phyloP scores from a whole-genome alignment of 805 yeast species.

The Ogataea parapolymorpha region DNA sequence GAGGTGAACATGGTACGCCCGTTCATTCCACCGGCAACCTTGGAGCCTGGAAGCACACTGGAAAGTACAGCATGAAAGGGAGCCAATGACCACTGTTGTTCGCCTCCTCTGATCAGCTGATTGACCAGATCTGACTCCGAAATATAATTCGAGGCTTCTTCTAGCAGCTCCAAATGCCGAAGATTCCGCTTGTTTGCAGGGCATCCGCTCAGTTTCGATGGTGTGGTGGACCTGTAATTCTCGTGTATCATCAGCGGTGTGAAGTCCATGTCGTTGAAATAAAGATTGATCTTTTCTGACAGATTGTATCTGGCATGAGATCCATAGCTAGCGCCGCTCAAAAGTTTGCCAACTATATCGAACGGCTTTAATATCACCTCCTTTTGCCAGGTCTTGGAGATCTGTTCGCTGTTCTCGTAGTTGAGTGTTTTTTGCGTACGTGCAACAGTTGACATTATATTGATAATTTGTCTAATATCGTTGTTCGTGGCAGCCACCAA shows the following conservation, averaged over 20 bases:
- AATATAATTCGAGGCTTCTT: conserved; percentile 81
- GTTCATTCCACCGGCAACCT: conserved; percentile 65
- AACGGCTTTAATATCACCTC: conserved; percentile 89
- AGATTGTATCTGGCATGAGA: conserved; percentile 51
- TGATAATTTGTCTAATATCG: conserved; percentile 93
- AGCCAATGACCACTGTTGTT: conserved; percentile 90
- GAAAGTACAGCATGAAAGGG: conserved; percentile 90
- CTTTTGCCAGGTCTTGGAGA: conserved; percentile 78
- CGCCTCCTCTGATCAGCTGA: conserved; percentile 77
- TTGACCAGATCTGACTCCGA: conserved; percentile 84
- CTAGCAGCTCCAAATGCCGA: conserved; percentile 58
- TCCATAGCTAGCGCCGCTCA: conserved; percentile 59
- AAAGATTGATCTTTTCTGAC: conserved; percentile 81
- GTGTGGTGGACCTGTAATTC: conserved; percentile 72
- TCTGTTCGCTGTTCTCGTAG: conserved; percentile 56
- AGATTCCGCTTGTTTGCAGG: conserved; percentile 36
- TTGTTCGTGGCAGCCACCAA: conserved; percentile 81
- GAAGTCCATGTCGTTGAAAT: conserved; percentile 92
- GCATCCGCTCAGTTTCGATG: conserved; percentile 32
- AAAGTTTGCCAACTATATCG: conserved; percentile 72
- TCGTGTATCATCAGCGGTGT: conserved; percentile 96
- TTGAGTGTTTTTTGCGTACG: conserved; percentile 65
- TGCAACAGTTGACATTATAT: conserved; percentile 80
- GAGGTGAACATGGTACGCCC: conserved; percentile 76
- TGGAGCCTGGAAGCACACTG: conserved; percentile 73